Percentiles rank a stretch among this genome's conserved stretches.
Conservation (phyloP, 1,284 basidiomycete genomes). For the Lignosus rhinocerotis region DNA sequence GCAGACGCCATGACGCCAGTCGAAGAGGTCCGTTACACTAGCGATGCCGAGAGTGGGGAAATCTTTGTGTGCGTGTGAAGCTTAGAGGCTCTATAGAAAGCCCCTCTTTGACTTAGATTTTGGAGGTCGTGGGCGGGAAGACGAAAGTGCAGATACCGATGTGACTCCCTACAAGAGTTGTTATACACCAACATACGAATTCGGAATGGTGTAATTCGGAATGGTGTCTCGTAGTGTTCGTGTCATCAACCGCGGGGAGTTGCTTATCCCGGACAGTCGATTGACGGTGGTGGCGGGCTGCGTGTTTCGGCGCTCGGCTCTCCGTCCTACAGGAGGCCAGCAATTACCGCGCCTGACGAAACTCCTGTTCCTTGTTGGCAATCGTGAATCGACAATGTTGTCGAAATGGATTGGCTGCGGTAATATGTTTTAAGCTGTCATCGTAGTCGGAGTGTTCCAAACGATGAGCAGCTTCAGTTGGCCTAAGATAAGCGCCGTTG, state of each 20-base stretch:
- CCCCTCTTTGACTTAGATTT: background rate
- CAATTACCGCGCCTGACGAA: constrained; percentile 8
- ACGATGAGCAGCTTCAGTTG: no score
- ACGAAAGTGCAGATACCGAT: no score
- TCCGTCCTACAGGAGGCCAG: constrained; percentile 11
- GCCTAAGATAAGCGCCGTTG: no score
- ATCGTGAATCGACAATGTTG: background rate
- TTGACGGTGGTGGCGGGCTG: constrained; percentile 23
- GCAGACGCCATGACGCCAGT: constrained; percentile 7
- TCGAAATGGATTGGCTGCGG: no score
- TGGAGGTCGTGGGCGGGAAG: background rate
- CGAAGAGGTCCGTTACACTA: background rate
- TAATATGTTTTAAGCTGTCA: no score
- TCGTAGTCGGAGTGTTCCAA: no score
- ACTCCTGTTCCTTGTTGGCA: background rate
- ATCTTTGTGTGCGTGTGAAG: background rate
- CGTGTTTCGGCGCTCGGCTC: constrained; percentile 5
- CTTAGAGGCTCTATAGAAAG: background rate
- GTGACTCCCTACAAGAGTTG: background rate
- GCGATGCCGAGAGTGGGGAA: background rate
- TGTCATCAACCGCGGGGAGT: background rate
- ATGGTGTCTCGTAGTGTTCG: constrained; percentile 2
- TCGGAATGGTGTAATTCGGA: constrained; percentile 6
- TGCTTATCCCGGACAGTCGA: constrained; percentile 10
- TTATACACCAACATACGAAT: constrained; percentile 6